These are phyloP conservation scores for Tagetes patula DNA, from an alignment of 129 eudicot species.

Conservation along the genomic window DNA sequence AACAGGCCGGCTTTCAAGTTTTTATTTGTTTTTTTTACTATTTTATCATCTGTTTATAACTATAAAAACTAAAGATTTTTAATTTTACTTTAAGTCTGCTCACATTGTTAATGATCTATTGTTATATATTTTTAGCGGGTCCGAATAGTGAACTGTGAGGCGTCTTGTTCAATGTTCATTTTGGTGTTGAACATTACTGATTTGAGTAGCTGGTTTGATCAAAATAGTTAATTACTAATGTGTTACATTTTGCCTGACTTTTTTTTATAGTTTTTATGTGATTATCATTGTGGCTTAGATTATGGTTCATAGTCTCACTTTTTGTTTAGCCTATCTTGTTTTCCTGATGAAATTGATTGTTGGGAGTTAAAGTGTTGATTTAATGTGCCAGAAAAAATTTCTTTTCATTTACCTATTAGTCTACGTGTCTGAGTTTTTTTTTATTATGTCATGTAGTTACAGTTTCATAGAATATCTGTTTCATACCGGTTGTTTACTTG, in stretches of 20 bases:
- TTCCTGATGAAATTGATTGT: neutral
- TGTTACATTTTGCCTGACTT: neutral
- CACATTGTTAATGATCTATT: too few relatives aligned
- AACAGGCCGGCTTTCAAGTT: too few relatives aligned
- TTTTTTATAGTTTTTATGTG: neutral
- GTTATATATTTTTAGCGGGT: too few relatives aligned
- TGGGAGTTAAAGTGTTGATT: neutral
- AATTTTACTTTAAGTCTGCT: too few relatives aligned
- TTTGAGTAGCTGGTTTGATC: too few relatives aligned
- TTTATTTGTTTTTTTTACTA: too few relatives aligned
- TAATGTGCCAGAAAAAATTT: neutral
- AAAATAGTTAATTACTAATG: neutral
- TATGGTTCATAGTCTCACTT: neutral
- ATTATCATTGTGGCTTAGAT: neutral
- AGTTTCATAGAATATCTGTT: neutral
- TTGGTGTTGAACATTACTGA: too few relatives aligned
- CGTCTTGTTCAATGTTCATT: too few relatives aligned
- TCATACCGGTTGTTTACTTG: neutral
- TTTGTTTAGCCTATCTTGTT: neutral
- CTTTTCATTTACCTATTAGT: neutral
- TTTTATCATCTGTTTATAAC: too few relatives aligned
- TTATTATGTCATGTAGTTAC: neutral
- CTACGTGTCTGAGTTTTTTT: neutral
- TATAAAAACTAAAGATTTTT: too few relatives aligned
- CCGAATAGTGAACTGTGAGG: too few relatives aligned